Base-by-base conservation (phyloP, 176 grass and related monocot species). In the Eragrostis curvula region DNA sequence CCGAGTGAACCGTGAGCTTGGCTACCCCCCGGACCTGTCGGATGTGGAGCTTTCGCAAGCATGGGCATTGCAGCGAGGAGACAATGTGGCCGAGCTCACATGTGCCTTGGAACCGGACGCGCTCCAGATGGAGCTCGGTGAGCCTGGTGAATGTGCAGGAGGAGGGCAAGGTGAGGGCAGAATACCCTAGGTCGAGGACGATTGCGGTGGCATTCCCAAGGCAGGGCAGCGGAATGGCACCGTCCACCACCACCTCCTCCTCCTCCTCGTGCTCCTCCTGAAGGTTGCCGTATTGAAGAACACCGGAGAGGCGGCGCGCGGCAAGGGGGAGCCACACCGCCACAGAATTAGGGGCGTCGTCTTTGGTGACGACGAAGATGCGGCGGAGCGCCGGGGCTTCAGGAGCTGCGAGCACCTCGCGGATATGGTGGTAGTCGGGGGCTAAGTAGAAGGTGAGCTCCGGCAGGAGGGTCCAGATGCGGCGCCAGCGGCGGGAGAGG, bases 401-500 rank as follows among this genome's bases (percentile, higher is more conserved):
- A 15, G 52, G 69, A 18, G 28, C 62, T 4, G 5, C 14, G 8
- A 77, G 74, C 12, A 24, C 23, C 5, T 25, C 45, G 21, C 30
- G 41, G 23, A 86, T 11, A 71, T 5, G 64, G 85, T 18, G 0
- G 43, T 21, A 13, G 21, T 75, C n/a, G 50, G 74, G 41, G 23
- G 3, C 16, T 6, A 17, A 6, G 18, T 0, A 0, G 65, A 70
- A 70, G 16, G 24, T 25, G 50, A 81, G 30, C 50, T 57, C 66
- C 39, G 50, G 78, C 70, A 87, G 70, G 78, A 81, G 63, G 14
- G 3, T 3, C 78, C 71, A 87, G 7, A 60, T 12, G 61, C 15
- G 62, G 78, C 51, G 70, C 78, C 70, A 87, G 21, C 70, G 61
- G 51, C 50, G 64, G 61, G 85, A 74, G 70, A 86, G 78, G 60